These are phyloP conservation scores for Phytophthora chlamydospora DNA, from an alignment of 352 stramenopile species.

Conservation along the genomic window DNA sequence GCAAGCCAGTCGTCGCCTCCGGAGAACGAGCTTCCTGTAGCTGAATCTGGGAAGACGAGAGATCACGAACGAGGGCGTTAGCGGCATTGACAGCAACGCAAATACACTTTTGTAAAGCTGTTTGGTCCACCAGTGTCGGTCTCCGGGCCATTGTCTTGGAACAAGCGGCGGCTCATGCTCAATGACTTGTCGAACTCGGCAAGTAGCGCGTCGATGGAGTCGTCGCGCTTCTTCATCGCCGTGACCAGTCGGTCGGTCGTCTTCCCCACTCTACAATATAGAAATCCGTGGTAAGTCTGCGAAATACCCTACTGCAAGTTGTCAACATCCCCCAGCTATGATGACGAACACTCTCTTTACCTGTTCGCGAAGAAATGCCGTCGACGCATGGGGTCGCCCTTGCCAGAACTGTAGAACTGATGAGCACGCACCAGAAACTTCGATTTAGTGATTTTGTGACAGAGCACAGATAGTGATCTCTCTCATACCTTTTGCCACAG, in stretches of 20 bases:
- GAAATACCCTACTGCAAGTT: neutral
- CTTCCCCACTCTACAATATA: slow-evolving; percentile 50
- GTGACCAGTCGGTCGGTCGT: slow-evolving; percentile 63
- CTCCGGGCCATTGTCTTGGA: slow-evolving; percentile 45
- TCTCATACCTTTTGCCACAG: slow-evolving; percentile 44
- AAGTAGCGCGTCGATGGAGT: slow-evolving; percentile 86
- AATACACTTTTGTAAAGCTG: neutral
- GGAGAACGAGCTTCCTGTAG: neutral
- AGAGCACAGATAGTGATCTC: neutral
- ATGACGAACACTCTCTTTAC: slow-evolving; percentile 21
- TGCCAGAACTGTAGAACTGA: slow-evolving; percentile 73
- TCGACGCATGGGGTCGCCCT: slow-evolving; percentile 58
- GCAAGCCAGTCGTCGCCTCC: slow-evolving; percentile 43
- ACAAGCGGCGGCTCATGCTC: slow-evolving; percentile 68
- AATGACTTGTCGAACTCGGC: slow-evolving; percentile 78
- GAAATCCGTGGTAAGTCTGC: neutral
- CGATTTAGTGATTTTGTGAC: neutral
- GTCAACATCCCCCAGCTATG: neutral
- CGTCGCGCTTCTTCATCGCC: slow-evolving; percentile 65
- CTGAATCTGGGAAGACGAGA: neutral
- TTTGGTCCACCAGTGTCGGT: slow-evolving; percentile 35
- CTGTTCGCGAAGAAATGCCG: slow-evolving; percentile 72
- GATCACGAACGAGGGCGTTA: neutral
- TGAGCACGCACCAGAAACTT: neutral
- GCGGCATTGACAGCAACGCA: too few species aligned